Conservation (phyloP, 2,329 filamentous ascomycete genomes). For the Pseudogymnoascus sp. region DNA sequence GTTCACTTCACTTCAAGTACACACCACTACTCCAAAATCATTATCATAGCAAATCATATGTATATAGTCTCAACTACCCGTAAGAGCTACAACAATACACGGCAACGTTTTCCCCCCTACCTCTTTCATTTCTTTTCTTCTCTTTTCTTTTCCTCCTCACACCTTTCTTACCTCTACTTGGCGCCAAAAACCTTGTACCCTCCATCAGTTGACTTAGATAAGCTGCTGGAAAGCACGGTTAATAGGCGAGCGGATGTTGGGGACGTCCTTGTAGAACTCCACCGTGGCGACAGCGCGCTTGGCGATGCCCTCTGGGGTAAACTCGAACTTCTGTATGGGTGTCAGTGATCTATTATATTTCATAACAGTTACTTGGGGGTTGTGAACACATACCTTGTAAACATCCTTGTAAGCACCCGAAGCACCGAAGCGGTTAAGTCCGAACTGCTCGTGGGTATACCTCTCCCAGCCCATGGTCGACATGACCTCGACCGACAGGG, state of each 20-base stretch:
- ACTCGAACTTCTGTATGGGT: constrained; percentile 82
- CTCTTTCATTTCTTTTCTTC: background rate
- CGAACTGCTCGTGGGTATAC: constrained; percentile 99
- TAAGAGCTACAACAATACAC: background rate
- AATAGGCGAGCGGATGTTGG: constrained; percentile 86
- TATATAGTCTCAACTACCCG: constrained; percentile 1
- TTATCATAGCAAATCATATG: background rate
- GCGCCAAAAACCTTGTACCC: background rate
- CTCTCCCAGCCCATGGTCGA: constrained; percentile 97
- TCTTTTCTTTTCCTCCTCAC: background rate
- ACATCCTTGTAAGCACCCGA: constrained; percentile 96
- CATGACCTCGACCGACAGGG: constrained; percentile 93
- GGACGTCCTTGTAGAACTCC: constrained; percentile 92
- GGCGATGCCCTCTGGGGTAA: constrained; percentile 91
- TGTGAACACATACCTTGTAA: constrained; percentile 61
- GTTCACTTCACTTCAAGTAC: background rate
- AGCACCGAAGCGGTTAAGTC: constrained; percentile 97
- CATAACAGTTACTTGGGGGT: background rate
- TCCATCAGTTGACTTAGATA: constrained; percentile 50
- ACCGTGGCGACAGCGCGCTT: constrained; percentile 90
- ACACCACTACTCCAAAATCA: background rate
- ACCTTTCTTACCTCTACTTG: background rate
- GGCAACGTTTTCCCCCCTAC: background rate
- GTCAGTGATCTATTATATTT: constrained; percentile 29
- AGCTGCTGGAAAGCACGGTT: constrained; percentile 98